Evolutionary conservation across 2,329 filamentous ascomycete species (phyloP).

Genomic region (Calonectria fujianensis): DNA sequence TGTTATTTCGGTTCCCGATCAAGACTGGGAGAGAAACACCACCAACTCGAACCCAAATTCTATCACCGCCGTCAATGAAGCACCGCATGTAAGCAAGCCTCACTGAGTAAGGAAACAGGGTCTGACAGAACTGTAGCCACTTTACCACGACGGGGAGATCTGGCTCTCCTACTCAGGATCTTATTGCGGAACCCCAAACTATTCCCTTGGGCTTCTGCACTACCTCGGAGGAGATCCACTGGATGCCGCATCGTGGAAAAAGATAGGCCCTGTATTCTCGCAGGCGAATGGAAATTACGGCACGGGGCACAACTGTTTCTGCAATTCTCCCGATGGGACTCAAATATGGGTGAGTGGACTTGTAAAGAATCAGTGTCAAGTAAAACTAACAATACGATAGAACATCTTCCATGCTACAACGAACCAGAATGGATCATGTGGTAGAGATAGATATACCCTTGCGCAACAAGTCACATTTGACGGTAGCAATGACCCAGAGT

Average conservation of each 20-base stretch:
- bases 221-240: conserved; percentile 11
- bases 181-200: conserved; percentile 15
- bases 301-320: conserved; percentile 9
- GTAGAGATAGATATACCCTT: conserved; percentile 6
- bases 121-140: background rate
- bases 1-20: conserved; percentile 2
- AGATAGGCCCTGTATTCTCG: background rate
- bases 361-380: no score
- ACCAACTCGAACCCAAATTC: conserved; percentile 9
- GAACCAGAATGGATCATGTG: background rate
- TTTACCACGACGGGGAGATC: conserved; percentile 7
- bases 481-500: background rate
- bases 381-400: background rate
- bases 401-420: conserved; percentile 7
- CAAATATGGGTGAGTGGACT: conserved; percentile 14
- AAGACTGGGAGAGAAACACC: conserved; percentile 18
- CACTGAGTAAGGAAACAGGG: background rate
- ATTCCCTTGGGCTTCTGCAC: background rate
- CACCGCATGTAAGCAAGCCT: background rate
- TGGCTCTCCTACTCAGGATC: conserved; percentile 20
- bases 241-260: background rate
- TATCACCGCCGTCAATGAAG: conserved; percentile 8
- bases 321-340: conserved; percentile 4
- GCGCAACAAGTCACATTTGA: conserved; percentile 7
- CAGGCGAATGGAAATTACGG: conserved; percentile 15